phyloP scores from a whole-genome alignment of 306 rosid genomes.

The Pyrus bretschneideri region DNA sequence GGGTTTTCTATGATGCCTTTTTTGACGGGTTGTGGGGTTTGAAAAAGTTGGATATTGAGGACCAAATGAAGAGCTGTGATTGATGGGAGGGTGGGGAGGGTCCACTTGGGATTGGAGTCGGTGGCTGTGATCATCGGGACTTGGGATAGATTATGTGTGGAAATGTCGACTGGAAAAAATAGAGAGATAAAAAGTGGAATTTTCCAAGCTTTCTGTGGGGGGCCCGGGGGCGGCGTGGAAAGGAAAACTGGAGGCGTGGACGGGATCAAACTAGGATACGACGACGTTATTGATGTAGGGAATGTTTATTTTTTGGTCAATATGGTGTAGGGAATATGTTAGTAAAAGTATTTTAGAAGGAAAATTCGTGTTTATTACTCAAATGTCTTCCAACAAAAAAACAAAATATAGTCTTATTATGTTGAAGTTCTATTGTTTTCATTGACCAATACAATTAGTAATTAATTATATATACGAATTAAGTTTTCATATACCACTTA shows the following conservation, averaged over 20 bases:
- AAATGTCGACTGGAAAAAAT: not conserved
- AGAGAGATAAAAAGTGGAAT: not conserved
- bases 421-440: no score
- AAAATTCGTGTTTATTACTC: not conserved
- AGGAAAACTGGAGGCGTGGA: not conserved
- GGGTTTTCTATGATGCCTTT: constrained; percentile 26
- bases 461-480: no score
- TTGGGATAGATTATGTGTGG: not conserved
- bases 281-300: not conserved
- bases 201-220: not conserved
- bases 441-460: no score
- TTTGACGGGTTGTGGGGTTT: constrained; percentile 48
- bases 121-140: constrained; percentile 19
- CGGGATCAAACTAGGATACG: not conserved
- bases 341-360: not conserved
- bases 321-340: not conserved
- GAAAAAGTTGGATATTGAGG: constrained; percentile 19
- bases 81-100: not conserved
- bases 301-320: not conserved
- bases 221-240: constrained; percentile 47
- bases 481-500: no score
- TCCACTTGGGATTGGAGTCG: constrained; percentile 10
- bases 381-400: not conserved
- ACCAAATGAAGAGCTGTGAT: constrained; percentile 38
- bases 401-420: no score